Percentiles rank a stretch among this genome's conserved stretches.
Conservation (phyloP, 2,329 filamentous ascomycete genomes). For the Fusarium xylarioides region DNA sequence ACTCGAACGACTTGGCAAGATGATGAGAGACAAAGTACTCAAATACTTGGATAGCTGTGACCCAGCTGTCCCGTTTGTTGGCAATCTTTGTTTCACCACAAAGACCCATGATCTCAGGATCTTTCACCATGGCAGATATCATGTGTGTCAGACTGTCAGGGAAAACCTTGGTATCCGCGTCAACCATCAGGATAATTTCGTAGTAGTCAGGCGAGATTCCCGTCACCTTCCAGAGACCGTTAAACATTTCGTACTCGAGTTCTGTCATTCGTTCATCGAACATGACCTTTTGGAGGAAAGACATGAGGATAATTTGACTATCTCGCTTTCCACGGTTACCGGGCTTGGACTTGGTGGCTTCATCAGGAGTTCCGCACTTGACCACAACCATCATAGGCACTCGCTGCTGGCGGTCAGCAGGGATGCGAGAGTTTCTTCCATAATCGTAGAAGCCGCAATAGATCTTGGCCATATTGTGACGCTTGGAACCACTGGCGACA, state of each 20-base stretch:
- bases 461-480: conserved; percentile 99
- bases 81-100: conserved; percentile 99
- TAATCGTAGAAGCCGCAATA: conserved; percentile 99
- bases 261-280: conserved; percentile 99
- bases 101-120: conserved; percentile 98
- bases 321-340: conserved; percentile 98
- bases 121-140: conserved; percentile 98
- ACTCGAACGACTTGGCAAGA: conserved; percentile 95
- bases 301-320: conserved; percentile 99
- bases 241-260: conserved; percentile 99
- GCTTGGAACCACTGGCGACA: conserved; percentile 92
- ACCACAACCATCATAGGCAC: conserved; percentile 98
- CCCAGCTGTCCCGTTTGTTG: conserved; percentile 95
- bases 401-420: conserved; percentile 88
- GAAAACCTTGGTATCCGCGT: conserved; percentile 99
- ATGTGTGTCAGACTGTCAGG: conserved; percentile 98
- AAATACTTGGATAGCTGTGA: conserved; percentile 98
- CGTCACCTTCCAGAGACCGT: conserved; percentile 97
- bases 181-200: conserved; percentile 97
- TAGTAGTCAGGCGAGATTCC: conserved; percentile 99
- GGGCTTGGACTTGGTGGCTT: conserved; percentile 82
- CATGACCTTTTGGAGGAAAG: conserved; percentile 99
- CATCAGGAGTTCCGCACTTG: conserved; percentile 93
- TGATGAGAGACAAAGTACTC: conserved; percentile 99
- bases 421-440: conserved; percentile 80